These are phyloP conservation scores for Tremellales sp. DNA, from an alignment of 1,284 basidiomycete genomes.

Conservation along the genomic window DNA sequence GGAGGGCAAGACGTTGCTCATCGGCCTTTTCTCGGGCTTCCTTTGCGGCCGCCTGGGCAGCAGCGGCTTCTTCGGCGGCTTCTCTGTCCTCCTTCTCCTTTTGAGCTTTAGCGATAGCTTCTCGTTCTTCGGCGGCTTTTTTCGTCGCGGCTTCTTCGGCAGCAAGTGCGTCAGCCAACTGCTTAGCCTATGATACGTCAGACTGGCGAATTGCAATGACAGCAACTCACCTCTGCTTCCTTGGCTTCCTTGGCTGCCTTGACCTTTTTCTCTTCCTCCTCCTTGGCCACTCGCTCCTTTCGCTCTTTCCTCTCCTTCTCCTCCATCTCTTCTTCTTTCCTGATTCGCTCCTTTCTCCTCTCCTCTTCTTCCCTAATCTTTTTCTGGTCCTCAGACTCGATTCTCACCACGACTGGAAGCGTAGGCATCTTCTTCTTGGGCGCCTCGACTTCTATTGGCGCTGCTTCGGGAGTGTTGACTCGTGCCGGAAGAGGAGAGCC, in stretches of 20 bases:
- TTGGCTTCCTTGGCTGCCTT: constrained; percentile 51
- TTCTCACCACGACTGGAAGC: constrained; percentile 46
- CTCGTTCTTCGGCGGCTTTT: constrained; percentile 31
- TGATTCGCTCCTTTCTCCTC: constrained; percentile 37
- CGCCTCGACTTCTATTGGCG: constrained; percentile 9
- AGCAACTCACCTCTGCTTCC: constrained; percentile 51
- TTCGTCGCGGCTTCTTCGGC: constrained; percentile 35
- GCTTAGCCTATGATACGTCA: constrained; percentile 45
- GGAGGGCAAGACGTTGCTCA: constrained; percentile 27
- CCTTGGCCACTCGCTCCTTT: constrained; percentile 29
- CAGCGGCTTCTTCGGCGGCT: constrained; percentile 14
- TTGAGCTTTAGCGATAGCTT: constrained; percentile 32
- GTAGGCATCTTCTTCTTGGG: constrained; percentile 33
- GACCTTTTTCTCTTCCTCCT: constrained; percentile 28
- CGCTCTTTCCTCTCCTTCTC: constrained; percentile 45
- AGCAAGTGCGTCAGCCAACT: constrained; percentile 16
- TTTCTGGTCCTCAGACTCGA: constrained; percentile 54
- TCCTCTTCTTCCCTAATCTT: constrained; percentile 46
- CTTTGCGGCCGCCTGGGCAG: constrained; percentile 20
- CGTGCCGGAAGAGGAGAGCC: too few species aligned
- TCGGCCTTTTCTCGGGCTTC: constrained; percentile 27
- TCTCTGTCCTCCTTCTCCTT: constrained; percentile 50
- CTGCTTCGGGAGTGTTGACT: constrained; percentile 28
- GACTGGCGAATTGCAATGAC: constrained; percentile 11
- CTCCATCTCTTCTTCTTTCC: constrained; percentile 41